phyloP scores from a whole-genome alignment of 306 rosid genomes.

The Potentilla sterilis region DNA sequence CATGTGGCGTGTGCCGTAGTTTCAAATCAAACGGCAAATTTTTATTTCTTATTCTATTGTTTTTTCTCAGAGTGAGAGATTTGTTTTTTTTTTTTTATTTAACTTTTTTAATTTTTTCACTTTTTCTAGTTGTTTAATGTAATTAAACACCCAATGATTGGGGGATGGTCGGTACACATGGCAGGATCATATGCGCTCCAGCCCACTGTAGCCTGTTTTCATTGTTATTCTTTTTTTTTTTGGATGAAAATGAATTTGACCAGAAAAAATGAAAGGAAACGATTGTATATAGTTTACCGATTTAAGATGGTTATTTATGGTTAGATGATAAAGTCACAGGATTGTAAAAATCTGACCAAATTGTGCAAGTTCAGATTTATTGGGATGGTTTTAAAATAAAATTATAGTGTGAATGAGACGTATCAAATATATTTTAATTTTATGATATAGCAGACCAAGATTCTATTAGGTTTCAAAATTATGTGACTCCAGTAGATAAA shows the following conservation, averaged over 20 bases:
- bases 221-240: neutral
- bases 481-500: neutral
- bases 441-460: neutral
- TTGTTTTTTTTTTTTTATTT: neutral
- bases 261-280: neutral
- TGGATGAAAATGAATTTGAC: neutral
- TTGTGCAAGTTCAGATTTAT: neutral
- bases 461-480: neutral
- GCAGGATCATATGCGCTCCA: conserved; percentile 35
- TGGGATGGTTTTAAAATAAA: neutral
- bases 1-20: conserved; percentile 41
- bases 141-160: conserved; percentile 25
- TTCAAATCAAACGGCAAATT: conserved; percentile 31
- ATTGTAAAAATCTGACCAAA: neutral
- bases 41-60: neutral
- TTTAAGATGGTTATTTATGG: neutral
- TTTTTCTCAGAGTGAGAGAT: neutral
- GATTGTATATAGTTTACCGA: neutral
- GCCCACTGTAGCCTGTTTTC: conserved; percentile 31
- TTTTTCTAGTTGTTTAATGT: neutral
- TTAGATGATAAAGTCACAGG: neutral
- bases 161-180: neutral
- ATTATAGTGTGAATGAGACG: neutral
- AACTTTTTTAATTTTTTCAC: too few relatives aligned
- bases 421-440: neutral